A percentile compares a stretch with the other conserved stretches of the same genome.
Evolutionary conservation across 208 protist species (phyloP).

Genomic region (Acanthamoeba castellanii): DNA sequence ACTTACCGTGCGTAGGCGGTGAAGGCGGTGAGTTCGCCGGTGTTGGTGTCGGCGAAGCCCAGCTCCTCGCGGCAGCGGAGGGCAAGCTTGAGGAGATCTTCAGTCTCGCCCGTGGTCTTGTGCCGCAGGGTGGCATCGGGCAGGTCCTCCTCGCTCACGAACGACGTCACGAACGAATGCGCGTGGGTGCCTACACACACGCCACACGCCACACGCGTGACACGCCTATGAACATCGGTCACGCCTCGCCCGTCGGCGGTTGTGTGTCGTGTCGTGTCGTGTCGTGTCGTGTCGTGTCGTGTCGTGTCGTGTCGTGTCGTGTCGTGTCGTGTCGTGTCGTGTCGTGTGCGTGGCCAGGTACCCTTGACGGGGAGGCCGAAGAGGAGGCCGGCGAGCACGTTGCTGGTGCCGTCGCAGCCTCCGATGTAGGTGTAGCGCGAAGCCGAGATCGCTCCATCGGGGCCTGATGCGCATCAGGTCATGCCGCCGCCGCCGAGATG

Average conservation of each 20-base stretch:
- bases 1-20: constrained; percentile 23
- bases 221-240: no score
- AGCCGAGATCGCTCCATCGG: constrained; percentile 92
- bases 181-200: constrained; percentile 84
- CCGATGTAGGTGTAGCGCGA: constrained; percentile 93
- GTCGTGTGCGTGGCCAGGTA: background rate
- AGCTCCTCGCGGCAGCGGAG: constrained; percentile 12
- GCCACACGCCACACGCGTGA: constrained; percentile 92
- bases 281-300: no score
- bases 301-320: no score
- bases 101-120: constrained; percentile 66
- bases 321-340: constrained; percentile 56
- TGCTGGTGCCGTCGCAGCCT: constrained; percentile 92
- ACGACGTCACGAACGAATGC: constrained; percentile 82
- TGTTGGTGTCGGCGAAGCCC: constrained; percentile 57
- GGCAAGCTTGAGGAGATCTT: constrained; percentile 81
- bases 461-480: no score
- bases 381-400: constrained; percentile 91
- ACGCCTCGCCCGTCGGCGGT: no score
- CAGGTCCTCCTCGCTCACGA: constrained; percentile 72
- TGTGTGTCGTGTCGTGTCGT: no score
- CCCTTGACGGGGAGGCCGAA: constrained; percentile 86
- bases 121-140: background rate
- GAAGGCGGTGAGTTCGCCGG: background rate
- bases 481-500: no score